Conservation (phyloP, 169 alveolate genomes). For the Perkinsus marinus region DNA sequence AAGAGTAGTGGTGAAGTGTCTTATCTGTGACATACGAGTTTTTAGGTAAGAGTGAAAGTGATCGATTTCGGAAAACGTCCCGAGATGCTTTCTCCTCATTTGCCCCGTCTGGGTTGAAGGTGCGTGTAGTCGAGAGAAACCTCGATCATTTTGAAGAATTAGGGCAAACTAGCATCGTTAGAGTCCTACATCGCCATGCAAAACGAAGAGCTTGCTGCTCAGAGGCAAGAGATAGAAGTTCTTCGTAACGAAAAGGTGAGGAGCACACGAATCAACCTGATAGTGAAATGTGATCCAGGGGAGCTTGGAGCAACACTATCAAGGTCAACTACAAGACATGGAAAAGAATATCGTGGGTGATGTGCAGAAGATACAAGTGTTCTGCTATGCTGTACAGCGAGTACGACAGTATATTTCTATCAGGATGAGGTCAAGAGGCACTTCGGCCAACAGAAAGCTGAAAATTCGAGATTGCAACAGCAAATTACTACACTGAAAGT, state of each 20-base stretch:
- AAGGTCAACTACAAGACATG: constrained; percentile 16
- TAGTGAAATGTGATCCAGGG: background rate
- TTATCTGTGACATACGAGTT: background rate
- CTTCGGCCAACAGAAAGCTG: constrained; percentile 62
- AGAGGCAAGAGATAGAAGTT: constrained; percentile 26
- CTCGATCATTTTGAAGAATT: background rate
- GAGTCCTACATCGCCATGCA: constrained; percentile 27
- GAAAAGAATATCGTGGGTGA: constrained; percentile 25
- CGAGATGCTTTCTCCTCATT: background rate
- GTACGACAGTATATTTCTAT: constrained; percentile 39
- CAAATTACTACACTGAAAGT: constrained; percentile 56
- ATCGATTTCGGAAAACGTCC: background rate
- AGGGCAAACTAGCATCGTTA: constrained; percentile 26
- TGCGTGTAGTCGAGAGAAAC: background rate
- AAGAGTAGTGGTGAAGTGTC: background rate
- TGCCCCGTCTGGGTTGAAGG: background rate
- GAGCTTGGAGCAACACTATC: constrained; percentile 17
- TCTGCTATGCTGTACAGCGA: constrained; percentile 20
- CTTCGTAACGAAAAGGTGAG: constrained; percentile 12
- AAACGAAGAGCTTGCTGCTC: constrained; percentile 29
- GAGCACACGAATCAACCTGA: background rate
- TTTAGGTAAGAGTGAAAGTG: background rate
- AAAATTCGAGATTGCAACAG: constrained; percentile 62
- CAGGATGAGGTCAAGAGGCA: constrained; percentile 70
- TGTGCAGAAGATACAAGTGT: constrained; percentile 13